phyloP scores from a whole-genome alignment of 768 basidiomycete species.

The Mycena galopus region DNA sequence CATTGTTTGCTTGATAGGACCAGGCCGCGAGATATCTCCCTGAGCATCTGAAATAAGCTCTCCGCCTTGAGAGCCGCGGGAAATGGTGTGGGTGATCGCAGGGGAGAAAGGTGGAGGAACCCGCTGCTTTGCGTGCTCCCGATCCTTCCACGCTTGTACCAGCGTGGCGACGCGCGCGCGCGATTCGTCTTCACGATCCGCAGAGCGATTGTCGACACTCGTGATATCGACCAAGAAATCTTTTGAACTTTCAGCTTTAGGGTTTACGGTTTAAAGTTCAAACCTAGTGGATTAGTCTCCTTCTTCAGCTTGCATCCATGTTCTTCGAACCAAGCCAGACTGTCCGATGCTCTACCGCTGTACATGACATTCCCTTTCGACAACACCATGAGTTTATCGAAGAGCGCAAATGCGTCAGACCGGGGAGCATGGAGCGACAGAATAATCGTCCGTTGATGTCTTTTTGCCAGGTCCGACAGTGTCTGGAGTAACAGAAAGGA shows the following conservation, averaged over 20 bases:
- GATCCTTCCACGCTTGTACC: slow-evolving; percentile 50
- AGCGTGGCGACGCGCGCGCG: slow-evolving; percentile 47
- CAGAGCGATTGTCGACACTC: slow-evolving; percentile 54
- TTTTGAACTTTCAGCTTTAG: slow-evolving; percentile 49
- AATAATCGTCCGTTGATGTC: slow-evolving; percentile 53
- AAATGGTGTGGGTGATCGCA: slow-evolving; percentile 31
- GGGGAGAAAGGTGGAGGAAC: slow-evolving; percentile 19
- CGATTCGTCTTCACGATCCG: slow-evolving; percentile 51
- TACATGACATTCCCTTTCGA: slow-evolving; percentile 58
- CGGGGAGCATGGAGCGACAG: slow-evolving; percentile 63
- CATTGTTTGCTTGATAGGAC: slow-evolving; percentile 33
- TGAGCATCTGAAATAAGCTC: slow-evolving; percentile 3
- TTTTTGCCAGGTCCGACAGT: slow-evolving; percentile 46
- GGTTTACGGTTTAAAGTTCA: neutral
- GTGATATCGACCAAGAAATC: slow-evolving; percentile 49
- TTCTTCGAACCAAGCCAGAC: slow-evolving; percentile 52
- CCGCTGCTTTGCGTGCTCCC: slow-evolving; percentile 5
- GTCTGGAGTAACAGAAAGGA: slow-evolving; percentile 47
- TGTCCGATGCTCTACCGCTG: slow-evolving; percentile 47
- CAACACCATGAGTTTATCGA: slow-evolving; percentile 58
- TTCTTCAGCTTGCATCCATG: slow-evolving; percentile 46
- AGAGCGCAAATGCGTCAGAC: slow-evolving; percentile 60
- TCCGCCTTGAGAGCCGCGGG: slow-evolving; percentile 24
- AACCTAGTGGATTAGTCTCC: slow-evolving; percentile 58
- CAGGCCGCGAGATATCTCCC: slow-evolving; percentile 31